phyloP scores from a whole-genome alignment of 2,329 filamentous ascomycete genomes.

The Xylariaceae sp. region DNA sequence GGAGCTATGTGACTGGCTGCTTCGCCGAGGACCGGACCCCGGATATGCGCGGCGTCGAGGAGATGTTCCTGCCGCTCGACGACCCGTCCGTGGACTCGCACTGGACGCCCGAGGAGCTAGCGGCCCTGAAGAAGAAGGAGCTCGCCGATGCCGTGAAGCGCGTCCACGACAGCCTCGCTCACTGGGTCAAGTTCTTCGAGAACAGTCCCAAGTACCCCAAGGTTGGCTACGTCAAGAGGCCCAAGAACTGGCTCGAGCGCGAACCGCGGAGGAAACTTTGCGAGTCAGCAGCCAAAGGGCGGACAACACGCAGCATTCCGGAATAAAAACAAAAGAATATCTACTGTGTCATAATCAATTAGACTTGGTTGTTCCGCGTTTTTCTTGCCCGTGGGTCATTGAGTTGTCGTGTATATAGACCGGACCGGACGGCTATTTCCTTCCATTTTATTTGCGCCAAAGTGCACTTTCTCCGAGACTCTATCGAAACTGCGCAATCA shows the following conservation, averaged over 20 bases:
- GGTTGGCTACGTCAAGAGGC: slow-evolving; percentile 68
- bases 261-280: slow-evolving; percentile 62
- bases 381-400: too few relatives aligned
- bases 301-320: slow-evolving; percentile 55
- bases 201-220: slow-evolving; percentile 75
- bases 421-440: not conserved
- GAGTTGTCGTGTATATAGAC: too few relatives aligned
- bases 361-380: too few relatives aligned
- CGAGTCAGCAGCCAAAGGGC: slow-evolving; percentile 57
- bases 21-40: slow-evolving; percentile 79
- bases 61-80: slow-evolving; percentile 69
- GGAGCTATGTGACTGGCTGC: slow-evolving; percentile 88
- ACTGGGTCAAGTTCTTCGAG: slow-evolving; percentile 81
- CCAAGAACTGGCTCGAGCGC: slow-evolving; percentile 56
- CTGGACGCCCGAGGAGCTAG: slow-evolving; percentile 51
- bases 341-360: too few relatives aligned
- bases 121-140: slow-evolving; percentile 55
- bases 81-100: slow-evolving; percentile 56
- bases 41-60: slow-evolving; percentile 81
- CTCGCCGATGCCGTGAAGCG: slow-evolving; percentile 55
- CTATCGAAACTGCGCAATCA: too few relatives aligned
- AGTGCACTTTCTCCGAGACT: too few relatives aligned
- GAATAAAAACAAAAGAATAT: slow-evolving; percentile 33
- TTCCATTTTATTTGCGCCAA: too few relatives aligned
- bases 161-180: slow-evolving; percentile 62